Base-by-base conservation (phyloP, 257 asterid species). In the Solanum peruvianum region DNA sequence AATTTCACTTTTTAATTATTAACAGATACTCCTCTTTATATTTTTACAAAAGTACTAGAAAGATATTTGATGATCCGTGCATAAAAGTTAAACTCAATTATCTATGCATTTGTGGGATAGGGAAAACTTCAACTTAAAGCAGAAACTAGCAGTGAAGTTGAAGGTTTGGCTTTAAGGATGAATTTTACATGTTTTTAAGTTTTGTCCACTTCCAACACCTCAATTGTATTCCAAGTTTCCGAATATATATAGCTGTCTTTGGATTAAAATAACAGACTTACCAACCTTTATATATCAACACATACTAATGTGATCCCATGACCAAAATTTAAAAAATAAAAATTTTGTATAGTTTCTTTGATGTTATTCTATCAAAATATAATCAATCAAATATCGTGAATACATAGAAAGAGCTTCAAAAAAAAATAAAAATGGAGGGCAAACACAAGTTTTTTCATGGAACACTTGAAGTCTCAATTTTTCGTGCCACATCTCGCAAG, bases 381-480 rank as follows among this genome's bases (percentile, higher is more conserved):
- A 47, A 47, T 47, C 67, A 80, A 80, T 15, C 37, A 78, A 80
- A 1, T 47, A 45, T 47, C 11, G 14, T 16, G 21, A 42, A 83
- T 25, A 56, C 8, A 77, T 21, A 67, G 33, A 86, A 86, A 87
- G 60, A 90, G 52, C 62, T 85, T 18, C 86, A 83, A 71, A 85
- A 76, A 76, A 81, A 9, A 52, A 52, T 16, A 3, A 52, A 23
- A 7, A 95, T 95, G 97, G 98, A 91, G 87, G 92, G 87, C 4
- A 91, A 90, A 88, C 85, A 89, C 58, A 90, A 89, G 92, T 92
- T 92, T 86, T 89, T 96, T 82, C 99, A 96, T 89, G 99, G 99
- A 73, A 96, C 98, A 39, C 98, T 96, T 56, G 99, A 95, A 90
- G 97, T 93, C 7, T 93, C 99, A 7, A 93, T 96, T 62, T 95